Evolutionary conservation across 805 yeast species (phyloP).

Genomic region (Schwanniomyces pseudopolymorphus): DNA sequence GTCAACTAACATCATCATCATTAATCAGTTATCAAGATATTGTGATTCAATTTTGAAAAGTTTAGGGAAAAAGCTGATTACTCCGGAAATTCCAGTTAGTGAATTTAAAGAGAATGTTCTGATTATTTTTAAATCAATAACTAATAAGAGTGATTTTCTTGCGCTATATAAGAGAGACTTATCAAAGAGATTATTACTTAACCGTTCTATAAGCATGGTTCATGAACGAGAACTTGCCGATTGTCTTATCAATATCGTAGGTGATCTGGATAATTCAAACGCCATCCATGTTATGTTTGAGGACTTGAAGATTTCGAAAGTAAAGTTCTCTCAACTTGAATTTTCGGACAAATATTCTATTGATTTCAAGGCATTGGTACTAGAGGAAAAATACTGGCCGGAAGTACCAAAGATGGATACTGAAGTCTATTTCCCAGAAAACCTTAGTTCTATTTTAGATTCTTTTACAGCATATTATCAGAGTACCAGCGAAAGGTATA

Average conservation of each 20-base stretch:
- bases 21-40: slow-evolving; percentile 27
- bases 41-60: slow-evolving; percentile 30
- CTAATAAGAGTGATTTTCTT: slow-evolving; percentile 34
- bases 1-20: slow-evolving; percentile 13
- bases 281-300: slow-evolving; percentile 32
- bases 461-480: slow-evolving; percentile 21
- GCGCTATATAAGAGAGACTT: slow-evolving; percentile 31
- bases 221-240: slow-evolving; percentile 24
- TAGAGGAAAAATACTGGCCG: slow-evolving; percentile 41
- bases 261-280: slow-evolving; percentile 29
- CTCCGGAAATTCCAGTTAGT: slow-evolving; percentile 9
- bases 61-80: slow-evolving; percentile 8
- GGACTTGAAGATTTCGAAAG: slow-evolving; percentile 26
- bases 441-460: slow-evolving; percentile 15
- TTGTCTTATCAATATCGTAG: slow-evolving; percentile 24
- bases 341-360: slow-evolving; percentile 4
- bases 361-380: slow-evolving; percentile 31
- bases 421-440: slow-evolving; percentile 23
- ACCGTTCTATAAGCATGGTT: slow-evolving; percentile 15
- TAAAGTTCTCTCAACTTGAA: slow-evolving; percentile 10
- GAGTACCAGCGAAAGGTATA: slow-evolving; percentile 16
- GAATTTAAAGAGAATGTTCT: slow-evolving; percentile 18
- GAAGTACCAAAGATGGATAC: slow-evolving; percentile 28
- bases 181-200: slow-evolving; percentile 35
- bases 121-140: slow-evolving; percentile 30